phyloP scores from a whole-genome alignment of 257 asterid genomes.

The Solanum megistacrolobum region DNA sequence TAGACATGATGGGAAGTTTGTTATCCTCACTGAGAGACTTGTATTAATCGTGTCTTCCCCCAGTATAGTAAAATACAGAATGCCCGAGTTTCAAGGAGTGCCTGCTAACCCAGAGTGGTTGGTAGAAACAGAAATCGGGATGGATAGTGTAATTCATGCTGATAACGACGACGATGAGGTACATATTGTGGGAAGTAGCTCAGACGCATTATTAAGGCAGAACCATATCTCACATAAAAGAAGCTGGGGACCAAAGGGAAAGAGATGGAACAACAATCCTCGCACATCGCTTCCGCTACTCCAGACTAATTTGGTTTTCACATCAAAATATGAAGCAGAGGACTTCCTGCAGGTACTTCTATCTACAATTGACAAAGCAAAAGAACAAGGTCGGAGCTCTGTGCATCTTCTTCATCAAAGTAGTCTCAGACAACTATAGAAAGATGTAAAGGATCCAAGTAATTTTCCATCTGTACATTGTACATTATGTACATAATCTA shows the following conservation, averaged over 20 bases:
- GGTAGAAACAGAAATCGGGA: constrained; percentile 45
- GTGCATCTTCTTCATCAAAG: constrained; percentile 55
- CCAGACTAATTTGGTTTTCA: constrained; percentile 51
- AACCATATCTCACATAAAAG: constrained; percentile 35
- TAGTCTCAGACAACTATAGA: constrained; percentile 29
- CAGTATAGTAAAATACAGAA: constrained; percentile 42
- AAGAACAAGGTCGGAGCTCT: constrained; percentile 56
- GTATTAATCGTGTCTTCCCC: constrained; percentile 67
- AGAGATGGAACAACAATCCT: constrained; percentile 29
- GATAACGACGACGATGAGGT: constrained; percentile 54
- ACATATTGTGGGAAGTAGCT: constrained; percentile 78
- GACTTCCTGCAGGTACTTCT: constrained; percentile 47
- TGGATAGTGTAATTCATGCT: constrained; percentile 73
- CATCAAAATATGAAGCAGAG: constrained; percentile 40
- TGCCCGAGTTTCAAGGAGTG: constrained; percentile 63
- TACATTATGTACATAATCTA: not conserved
- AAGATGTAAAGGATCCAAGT: not conserved
- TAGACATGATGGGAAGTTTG: constrained; percentile 49
- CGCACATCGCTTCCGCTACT: constrained; percentile 52
- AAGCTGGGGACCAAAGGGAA: constrained; percentile 25
- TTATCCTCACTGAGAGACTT: constrained; percentile 45
- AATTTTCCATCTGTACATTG: not conserved
- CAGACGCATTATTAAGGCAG: constrained; percentile 40
- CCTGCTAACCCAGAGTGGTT: constrained; percentile 71
- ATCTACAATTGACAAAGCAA: constrained; percentile 50